phyloP scores from a whole-genome alignment of 176 grass and related monocot genomes.

The sorghum (Sorghum bicolor) region DNA sequence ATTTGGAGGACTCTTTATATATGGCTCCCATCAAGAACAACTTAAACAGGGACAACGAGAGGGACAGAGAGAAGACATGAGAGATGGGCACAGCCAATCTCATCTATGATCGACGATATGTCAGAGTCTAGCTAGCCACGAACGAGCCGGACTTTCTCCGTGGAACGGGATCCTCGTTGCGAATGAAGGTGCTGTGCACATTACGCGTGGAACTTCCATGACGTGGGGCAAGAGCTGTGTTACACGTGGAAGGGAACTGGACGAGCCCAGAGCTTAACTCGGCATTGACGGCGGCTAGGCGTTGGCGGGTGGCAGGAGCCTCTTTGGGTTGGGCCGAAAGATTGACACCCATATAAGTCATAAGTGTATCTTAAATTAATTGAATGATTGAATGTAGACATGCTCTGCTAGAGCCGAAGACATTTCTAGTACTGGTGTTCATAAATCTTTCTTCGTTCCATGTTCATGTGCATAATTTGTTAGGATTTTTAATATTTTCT shows the following conservation, averaged over 20 bases:
- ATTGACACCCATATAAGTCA: too few species aligned
- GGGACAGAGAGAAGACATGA: not conserved
- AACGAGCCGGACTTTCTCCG: not conserved
- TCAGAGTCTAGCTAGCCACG: not conserved
- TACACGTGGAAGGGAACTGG: not conserved
- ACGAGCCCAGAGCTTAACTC: not conserved
- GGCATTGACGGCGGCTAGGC: not conserved
- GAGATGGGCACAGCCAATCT: not conserved
- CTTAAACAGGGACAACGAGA: not conserved
- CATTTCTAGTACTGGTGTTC: too few species aligned
- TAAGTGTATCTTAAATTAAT: too few species aligned
- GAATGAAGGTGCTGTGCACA: not conserved
- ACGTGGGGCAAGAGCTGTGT: not conserved
- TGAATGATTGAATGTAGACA: too few species aligned
- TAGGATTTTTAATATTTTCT: too few species aligned
- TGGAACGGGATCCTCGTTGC: not conserved
- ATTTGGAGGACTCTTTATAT: not conserved
- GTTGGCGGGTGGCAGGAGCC: constrained; percentile 16
- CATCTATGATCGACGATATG: not conserved
- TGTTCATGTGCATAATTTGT: too few species aligned
- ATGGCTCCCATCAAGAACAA: not conserved
- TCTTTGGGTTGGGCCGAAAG: too few species aligned
- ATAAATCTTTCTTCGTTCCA: too few species aligned
- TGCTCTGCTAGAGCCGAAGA: too few species aligned
- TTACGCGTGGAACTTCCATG: not conserved